Conservation (phyloP, 441 rosid species). For the Codiaeum variegatum region DNA sequence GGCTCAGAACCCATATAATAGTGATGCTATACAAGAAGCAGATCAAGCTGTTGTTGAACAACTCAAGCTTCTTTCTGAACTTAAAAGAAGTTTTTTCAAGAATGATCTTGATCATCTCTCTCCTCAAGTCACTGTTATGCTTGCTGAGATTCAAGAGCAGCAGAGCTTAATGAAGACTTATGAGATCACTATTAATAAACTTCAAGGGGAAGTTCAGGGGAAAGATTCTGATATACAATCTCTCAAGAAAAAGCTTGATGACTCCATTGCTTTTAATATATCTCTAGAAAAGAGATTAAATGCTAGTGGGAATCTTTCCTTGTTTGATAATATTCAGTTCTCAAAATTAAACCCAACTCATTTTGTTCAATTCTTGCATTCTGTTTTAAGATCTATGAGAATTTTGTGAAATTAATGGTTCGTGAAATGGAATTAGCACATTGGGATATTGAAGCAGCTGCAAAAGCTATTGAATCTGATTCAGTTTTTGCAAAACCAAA, state of each 20-base stretch:
- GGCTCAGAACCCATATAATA: slow-evolving; percentile 75
- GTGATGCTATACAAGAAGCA: slow-evolving; percentile 63
- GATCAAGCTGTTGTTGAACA: slow-evolving; percentile 62
- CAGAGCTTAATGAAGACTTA: slow-evolving; percentile 65
- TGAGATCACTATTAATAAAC: slow-evolving; percentile 63
- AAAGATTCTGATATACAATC: slow-evolving; percentile 57
- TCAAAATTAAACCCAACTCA: slow-evolving; percentile 43
- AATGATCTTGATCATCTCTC: slow-evolving; percentile 63
- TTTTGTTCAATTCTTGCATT: slow-evolving; percentile 44
- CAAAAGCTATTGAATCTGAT: slow-evolving; percentile 48
- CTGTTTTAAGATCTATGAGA: slow-evolving; percentile 52
- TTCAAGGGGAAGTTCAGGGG: slow-evolving; percentile 49
- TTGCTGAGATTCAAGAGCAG: slow-evolving; percentile 81
- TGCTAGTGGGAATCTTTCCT: slow-evolving; percentile 54
- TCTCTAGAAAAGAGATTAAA: slow-evolving; percentile 54
- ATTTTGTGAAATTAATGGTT: slow-evolving; percentile 59
- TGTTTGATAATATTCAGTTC: slow-evolving; percentile 51
- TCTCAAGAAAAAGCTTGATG: slow-evolving; percentile 54
- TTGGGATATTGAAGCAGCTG: slow-evolving; percentile 73
- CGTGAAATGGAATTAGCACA: slow-evolving; percentile 61
- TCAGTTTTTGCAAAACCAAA: slow-evolving; percentile 44
- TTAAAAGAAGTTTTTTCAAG: slow-evolving; percentile 67
- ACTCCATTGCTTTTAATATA: slow-evolving; percentile 41
- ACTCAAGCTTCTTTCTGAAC: slow-evolving; percentile 61
- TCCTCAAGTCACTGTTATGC: slow-evolving; percentile 48